Evolutionary conservation across 768 basidiomycete species (phyloP), one percentile per base, ranked within the genome.

Genomic region (Hebeloma cylindrosporum): DNA sequence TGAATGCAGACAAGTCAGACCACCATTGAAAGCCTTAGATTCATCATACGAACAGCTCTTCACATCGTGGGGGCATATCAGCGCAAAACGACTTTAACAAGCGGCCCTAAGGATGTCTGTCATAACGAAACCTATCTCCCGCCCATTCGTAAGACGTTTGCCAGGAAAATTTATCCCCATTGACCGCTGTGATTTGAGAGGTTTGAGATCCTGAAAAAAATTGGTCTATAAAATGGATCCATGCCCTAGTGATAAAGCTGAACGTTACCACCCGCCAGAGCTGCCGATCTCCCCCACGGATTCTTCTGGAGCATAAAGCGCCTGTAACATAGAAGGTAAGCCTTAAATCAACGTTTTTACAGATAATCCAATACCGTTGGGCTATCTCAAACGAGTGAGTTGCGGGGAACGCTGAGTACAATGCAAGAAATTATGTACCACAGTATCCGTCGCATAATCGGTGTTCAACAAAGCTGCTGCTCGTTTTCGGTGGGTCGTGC

Each of bases 61-160:
- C 30, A 65, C 63, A 7, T 41, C 11, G 17, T 31, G 17, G 57
- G 48, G 7, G 35, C 35, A 13, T 37, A 21, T 1, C n/a, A 22
- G 7, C 21, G 21, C 6, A 40, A 25, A 26, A 16, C 28, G 9
- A 5, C 28, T 3, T 40, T 11, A 40, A 14, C n/a, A 7, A 26
- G 34, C 20, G 34, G 11, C 26, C 26, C 49, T n/a, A n/a, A n/a
- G n/a, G n/a, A n/a, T 18, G 9, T 31, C 32, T 13, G 23, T 14
- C 10, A 27, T 7, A 28, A 16, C n/a, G 22, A 7, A 17, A n/a
- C n/a, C n/a, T n/a, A 61, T 61, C 60, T 45, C 60, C 62, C 22
- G 48, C 35, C 64, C 64, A 65, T 27, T 25, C 58, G 45, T 65
- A 65, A 16, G 56, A 62, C 3, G 64, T 65, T 29, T 60, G 47